Percentiles rank a stretch among this genome's conserved stretches.
phyloP scores from a whole-genome alignment of 441 rosid genomes.

The Jatropha multifida region DNA sequence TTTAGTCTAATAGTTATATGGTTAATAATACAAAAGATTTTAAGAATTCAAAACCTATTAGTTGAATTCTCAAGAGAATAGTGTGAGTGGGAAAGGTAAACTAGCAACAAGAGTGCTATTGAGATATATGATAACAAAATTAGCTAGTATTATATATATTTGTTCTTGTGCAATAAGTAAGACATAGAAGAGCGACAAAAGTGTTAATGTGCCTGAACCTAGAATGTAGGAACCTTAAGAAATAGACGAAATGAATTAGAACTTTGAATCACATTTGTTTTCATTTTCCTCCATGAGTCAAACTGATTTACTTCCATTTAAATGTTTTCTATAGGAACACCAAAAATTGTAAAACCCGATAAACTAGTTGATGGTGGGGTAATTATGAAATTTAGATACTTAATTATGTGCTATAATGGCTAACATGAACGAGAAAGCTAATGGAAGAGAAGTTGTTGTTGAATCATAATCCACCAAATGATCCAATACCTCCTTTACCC shows the following conservation, averaged over 20 bases:
- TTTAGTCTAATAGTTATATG: too few relatives aligned
- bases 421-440: conserved; percentile 11
- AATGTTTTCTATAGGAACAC: conserved; percentile 56
- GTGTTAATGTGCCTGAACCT: conserved; percentile 58
- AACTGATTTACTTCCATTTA: conserved; percentile 22
- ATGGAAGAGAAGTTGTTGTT: conserved; percentile 33
- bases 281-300: not conserved
- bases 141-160: not conserved
- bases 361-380: conserved; percentile 76
- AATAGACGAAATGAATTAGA: conserved; percentile 50
- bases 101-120: too few relatives aligned
- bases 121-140: not conserved
- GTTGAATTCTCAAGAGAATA: too few relatives aligned
- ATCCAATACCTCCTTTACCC: not conserved
- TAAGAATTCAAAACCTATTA: too few relatives aligned
- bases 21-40: too few relatives aligned
- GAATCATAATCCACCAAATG: conserved; percentile 27
- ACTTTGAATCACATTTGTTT: not conserved
- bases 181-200: conserved; percentile 63
- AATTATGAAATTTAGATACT: conserved; percentile 23
- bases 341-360: conserved; percentile 79
- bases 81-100: too few relatives aligned
- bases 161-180: conserved; percentile 34
- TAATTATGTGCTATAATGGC: not conserved
- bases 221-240: conserved; percentile 52